phyloP scores from a whole-genome alignment of 352 stramenopile genomes.

The Globisporangium perplexum region DNA sequence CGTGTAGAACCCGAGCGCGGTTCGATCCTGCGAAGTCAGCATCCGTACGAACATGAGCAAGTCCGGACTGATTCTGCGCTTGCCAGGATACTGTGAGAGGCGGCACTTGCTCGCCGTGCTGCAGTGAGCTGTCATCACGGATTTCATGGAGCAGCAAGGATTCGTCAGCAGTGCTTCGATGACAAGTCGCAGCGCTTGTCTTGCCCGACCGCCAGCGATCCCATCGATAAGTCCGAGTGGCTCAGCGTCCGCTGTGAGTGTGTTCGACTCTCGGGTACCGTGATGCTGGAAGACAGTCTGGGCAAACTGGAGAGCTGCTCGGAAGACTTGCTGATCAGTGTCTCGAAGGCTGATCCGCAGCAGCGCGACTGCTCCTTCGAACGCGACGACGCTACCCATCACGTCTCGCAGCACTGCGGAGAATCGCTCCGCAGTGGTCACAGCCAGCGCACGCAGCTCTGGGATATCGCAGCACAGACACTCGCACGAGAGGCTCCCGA shows the following conservation, averaged over 20 bases:
- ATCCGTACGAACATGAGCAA: conserved; percentile 37
- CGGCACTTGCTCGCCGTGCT: not conserved
- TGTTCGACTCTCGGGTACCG: not conserved
- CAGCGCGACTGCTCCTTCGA: conserved; percentile 41
- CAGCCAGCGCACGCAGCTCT: conserved; percentile 19
- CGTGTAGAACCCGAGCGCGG: conserved; percentile 20
- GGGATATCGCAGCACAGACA: conserved; percentile 22
- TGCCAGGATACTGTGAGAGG: not conserved
- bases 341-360: conserved; percentile 23
- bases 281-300: conserved; percentile 29
- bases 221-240: not conserved
- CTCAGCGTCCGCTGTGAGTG: not conserved
- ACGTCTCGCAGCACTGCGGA: conserved; percentile 13
- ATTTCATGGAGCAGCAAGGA: conserved; percentile 20
- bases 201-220: conserved; percentile 9
- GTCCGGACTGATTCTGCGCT: conserved; percentile 20
- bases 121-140: not conserved
- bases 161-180: conserved; percentile 22
- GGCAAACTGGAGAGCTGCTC: conserved; percentile 30
- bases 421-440: conserved; percentile 32
- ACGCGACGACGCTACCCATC: conserved; percentile 17
- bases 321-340: conserved; percentile 23
- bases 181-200: conserved; percentile 21
- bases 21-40: conserved; percentile 29
- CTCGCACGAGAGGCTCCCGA: conserved; percentile 46